Evolutionary conservation across 345 rosid species (phyloP), one percentile per base, ranked within the genome.

Genomic region (Heritiera fomes): DNA sequence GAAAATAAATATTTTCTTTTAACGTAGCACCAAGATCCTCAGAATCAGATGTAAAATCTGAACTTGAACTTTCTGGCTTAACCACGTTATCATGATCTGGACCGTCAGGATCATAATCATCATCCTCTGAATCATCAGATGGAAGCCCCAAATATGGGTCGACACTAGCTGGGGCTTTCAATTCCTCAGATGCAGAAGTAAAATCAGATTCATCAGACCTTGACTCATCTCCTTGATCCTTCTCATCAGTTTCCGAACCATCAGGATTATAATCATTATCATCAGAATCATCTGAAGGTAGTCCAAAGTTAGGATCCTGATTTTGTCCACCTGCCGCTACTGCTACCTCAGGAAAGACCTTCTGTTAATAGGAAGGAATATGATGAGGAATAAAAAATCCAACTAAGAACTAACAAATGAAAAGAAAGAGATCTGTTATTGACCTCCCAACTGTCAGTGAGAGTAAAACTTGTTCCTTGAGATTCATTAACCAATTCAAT

Each of bases 81-180:
- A 81, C 67, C 60, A 81, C 84, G 40, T 88, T 86, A 49, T 90
- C 91, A 59, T 12, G 76, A 79, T 73, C 83, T 73, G 79, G 88
- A 68, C 86, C 90, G 83, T 84, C 85, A 77, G 98, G 98, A 78
- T 94, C 84, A 86, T 60, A 94, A 75, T 92, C 92, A 76, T 89
- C 97, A 83, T 96, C 99, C 82, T 89, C 98, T 18, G 99, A 92
- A 86, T 92, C 98, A 78, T 96, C 99, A 74, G 98, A 91, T 64
- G 94, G 89, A 86, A 88, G 91, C 78, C 86, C 87, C 79, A 79
- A 46, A 52, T 79, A 82, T 40, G 79, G 85, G 40, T 87, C 79
- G 23, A 76, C 78, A 78, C 81, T 85, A 41, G 84, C 80, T 41
- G 90, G 71, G 55, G 76, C 84, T 84, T 78, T 85, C 75, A 75